phyloP scores from a whole-genome alignment of 352 stramenopile genomes.

The Halophytophthora batemanensis region DNA sequence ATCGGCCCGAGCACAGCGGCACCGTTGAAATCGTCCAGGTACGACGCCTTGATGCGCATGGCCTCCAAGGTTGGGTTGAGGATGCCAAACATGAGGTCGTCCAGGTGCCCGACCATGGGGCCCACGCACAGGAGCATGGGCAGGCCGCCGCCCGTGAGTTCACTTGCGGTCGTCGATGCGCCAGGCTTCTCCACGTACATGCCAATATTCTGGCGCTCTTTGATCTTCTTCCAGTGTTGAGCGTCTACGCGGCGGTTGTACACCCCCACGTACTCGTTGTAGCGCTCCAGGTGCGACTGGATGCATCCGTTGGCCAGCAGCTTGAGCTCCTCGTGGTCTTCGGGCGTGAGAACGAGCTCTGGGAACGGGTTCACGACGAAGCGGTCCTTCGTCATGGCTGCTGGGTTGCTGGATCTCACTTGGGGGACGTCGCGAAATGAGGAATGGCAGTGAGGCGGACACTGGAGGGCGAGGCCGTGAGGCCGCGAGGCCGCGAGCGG shows the following conservation, averaged over 20 bases:
- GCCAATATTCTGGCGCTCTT: slow-evolving; percentile 11
- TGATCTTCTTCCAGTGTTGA: slow-evolving; percentile 21
- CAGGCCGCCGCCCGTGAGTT: too few species aligned
- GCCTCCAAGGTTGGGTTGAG: slow-evolving; percentile 14
- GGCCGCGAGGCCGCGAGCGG: too few species aligned
- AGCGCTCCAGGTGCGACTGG: slow-evolving; percentile 22
- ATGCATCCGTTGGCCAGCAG: slow-evolving; percentile 20
- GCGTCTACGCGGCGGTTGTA: slow-evolving; percentile 11
- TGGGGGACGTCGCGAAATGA: too few species aligned
- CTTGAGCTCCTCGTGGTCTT: slow-evolving; percentile 19
- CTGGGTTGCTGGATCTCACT: too few species aligned
- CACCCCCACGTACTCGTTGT: slow-evolving; percentile 17
- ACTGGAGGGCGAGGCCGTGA: too few species aligned
- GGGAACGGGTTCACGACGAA: slow-evolving; percentile 20
- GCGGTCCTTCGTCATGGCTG: slow-evolving; percentile 10
- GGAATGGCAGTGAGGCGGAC: too few species aligned
- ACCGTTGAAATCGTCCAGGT: slow-evolving; percentile 30
- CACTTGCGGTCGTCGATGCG: too few species aligned
- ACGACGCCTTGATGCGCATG: slow-evolving; percentile 19
- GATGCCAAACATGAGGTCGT: slow-evolving; percentile 30
- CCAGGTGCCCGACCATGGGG: slow-evolving; percentile 19
- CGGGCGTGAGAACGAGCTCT: slow-evolving; percentile 13
- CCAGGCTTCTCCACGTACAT: slow-evolving; percentile 12
- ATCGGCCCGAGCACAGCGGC: slow-evolving; percentile 33
- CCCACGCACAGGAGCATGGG: slow-evolving; percentile 19